Evolutionary conservation across 306 rosid genomes (phyloP), one percentile per base, ranked within the genome.

Genomic region (Citrullus colocynthis): DNA sequence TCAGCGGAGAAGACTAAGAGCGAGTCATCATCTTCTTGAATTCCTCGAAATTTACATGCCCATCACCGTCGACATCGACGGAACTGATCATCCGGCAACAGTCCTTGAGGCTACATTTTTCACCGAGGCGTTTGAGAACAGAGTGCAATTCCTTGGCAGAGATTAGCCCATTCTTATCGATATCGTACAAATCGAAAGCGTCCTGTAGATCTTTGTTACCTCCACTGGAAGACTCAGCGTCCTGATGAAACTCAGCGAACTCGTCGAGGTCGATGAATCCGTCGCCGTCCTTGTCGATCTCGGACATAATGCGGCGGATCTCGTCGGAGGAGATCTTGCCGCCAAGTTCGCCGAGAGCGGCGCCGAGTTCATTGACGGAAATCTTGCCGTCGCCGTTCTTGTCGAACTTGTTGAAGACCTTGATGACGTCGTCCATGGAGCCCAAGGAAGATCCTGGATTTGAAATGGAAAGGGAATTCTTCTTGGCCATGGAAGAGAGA

Each of bases 11-110:
- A 57, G 4, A 56, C 59, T 60, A 85, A 28, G 74, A 51, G 4
- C 86, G 91, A 24, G 86, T 75, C 97, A 95, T 95, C 99, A 95
- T 95, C 88, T 88, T 95, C 85, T 95, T 95, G 86, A 95, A 95
- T 83, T 95, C 99, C 37, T 92, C 96, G 78, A 95, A 95, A 66
- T 92, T 92, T 41, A 92, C 97, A 82, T 73, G 81, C 5, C 97
- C 97, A 45, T 95, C 97, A 55, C 99, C 97, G 66, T 95, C 99
- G 4, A 81, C 87, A 15, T 95, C 99, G 6, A 95, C 99, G 65
- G 90, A 86, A n/a, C 81, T 78, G 74, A 95, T 95, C 95, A 95
- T 95, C 69, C 67, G 85, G 71, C 82, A 70, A 77, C 99, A 95
- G 44, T 95, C 97, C 14, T 78, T 66, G 4, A 87, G 84, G 39